Conservation (phyloP, 2,329 filamentous ascomycete species). For the Verticillium dahliae region DNA sequence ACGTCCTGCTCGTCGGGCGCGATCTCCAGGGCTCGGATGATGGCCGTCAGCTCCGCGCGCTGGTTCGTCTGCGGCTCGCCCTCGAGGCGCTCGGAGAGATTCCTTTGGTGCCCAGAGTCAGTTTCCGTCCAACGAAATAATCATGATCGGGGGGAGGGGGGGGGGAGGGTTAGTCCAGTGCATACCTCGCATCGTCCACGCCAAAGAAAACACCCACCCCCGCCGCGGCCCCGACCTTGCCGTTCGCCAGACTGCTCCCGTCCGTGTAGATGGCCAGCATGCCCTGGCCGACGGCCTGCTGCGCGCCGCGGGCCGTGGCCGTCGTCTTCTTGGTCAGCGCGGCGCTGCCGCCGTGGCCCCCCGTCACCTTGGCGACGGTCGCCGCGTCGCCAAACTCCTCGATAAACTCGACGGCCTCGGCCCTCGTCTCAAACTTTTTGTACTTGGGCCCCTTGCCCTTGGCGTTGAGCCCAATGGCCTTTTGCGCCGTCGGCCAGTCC, state of each 20-base stretch:
- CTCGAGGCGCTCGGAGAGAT: conserved; percentile 68
- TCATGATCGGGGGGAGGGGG: neutral
- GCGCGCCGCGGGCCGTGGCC: conserved; percentile 19
- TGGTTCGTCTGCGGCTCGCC: conserved; percentile 85
- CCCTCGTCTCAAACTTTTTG: conserved; percentile 60
- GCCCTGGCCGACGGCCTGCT: conserved; percentile 24
- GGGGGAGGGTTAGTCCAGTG: conserved; percentile 8
- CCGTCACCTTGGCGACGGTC: conserved; percentile 24
- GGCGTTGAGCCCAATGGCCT: conserved; percentile 51
- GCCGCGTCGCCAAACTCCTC: conserved; percentile 35
- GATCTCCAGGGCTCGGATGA: conserved; percentile 75
- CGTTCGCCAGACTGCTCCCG: conserved; percentile 55
- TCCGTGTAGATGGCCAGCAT: conserved; percentile 53
- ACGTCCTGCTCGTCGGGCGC: conserved; percentile 62
- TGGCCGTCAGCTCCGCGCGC: conserved; percentile 87
- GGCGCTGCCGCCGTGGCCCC: conserved; percentile 2
- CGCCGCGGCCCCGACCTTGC: conserved; percentile 44
- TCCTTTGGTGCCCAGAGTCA: conserved; percentile 28
- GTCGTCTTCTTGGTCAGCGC: conserved; percentile 16
- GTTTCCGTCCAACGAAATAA: neutral
- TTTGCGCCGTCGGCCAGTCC: conserved; percentile 62
- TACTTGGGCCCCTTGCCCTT: conserved; percentile 65
- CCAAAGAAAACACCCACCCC: conserved; percentile 62
- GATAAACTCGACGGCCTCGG: conserved; percentile 76
- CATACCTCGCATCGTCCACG: conserved; percentile 43